Base-by-base conservation (phyloP, 176 grass and related monocot species). In the Echinochloa phyllopogon region DNA sequence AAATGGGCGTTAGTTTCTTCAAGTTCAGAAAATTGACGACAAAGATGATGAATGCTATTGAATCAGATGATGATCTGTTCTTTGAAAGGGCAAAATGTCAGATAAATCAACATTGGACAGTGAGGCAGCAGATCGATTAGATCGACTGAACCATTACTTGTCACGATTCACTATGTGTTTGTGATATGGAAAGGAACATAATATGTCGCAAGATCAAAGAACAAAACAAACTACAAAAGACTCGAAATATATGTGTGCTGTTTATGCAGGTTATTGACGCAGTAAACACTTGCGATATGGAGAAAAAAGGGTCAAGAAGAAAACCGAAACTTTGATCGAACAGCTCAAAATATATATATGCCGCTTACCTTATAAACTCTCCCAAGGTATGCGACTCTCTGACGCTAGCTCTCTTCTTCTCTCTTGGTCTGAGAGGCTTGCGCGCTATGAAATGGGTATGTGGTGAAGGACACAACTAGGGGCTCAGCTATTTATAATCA, bases 401-500 rank as follows among this genome's bases (percentile, higher is more conserved):
- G 53, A 48, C 77, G 69, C 42, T 17, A 58, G 23, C 56, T 71
- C 43, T 44, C 23, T 43, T 27, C 63, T 39, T 33, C 29, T 33
- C 42, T 21, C 61, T 69, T 68, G 69, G 5, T 70, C 50, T 58
- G 63, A 42, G 75, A 72, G 74, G n/a, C 18, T 60, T 53, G 71
- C 6, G 71, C 48, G 48, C 10, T 29, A 45, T n/a, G 66, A 33
- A 33, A 87, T 57, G 36, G 37, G 69, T 47, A 18, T 44, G 59
- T 40, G 11, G 50, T 64, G 59, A 36, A 79, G 75, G 43, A 11
- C 47, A 81, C 20, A 81, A 74, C 84, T 80, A 80, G 36, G 84
- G 76, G 68, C 47, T 40, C 57, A 27, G 45, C 69, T 86, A 86
- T 66, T 81, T 87, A 87, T 81, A 87, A 81, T 74, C 59, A 36